Conservation (phyloP, 495 filamentous ascomycete species). For the Pyrenula massariospora region DNA sequence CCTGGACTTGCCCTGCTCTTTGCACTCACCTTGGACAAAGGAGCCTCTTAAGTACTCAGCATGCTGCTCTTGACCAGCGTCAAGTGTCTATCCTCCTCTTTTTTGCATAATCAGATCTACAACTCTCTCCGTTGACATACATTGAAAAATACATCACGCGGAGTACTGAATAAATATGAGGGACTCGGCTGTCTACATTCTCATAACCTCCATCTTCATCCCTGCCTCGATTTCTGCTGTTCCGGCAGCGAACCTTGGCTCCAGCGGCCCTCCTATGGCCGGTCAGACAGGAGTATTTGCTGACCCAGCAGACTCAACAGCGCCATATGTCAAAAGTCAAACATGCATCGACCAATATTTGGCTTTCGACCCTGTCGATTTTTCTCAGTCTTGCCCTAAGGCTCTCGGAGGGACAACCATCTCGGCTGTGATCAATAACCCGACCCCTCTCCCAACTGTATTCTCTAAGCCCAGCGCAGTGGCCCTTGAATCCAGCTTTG, state of each 20-base stretch:
- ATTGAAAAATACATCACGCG: background rate
- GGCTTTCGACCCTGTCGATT: background rate
- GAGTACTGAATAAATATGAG: conserved; percentile 54
- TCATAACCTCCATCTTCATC: conserved; percentile 8
- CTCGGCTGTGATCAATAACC: background rate
- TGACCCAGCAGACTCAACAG: too few relatives aligned
- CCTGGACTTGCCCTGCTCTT: background rate
- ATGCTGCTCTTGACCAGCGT: background rate
- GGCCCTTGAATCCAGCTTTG: background rate
- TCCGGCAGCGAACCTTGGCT: background rate
- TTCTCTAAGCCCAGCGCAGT: background rate
- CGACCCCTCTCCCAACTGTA: background rate
- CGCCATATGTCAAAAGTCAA: too few relatives aligned
- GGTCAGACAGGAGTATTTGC: background rate
- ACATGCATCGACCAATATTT: background rate
- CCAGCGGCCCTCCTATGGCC: background rate
- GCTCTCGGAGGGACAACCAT: background rate
- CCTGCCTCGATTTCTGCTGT: conserved; percentile 2
- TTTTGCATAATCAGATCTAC: background rate
- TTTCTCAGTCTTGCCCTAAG: background rate
- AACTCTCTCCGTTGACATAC: background rate
- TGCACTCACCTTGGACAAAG: background rate
- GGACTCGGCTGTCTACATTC: conserved; percentile 10
- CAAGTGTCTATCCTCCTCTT: background rate
- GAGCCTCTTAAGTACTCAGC: background rate